Percentiles rank a stretch among this genome's conserved stretches.
These are phyloP conservation scores for Hypsizygus marmoreus DNA, from an alignment of 768 basidiomycete species.

Conservation along the genomic window DNA sequence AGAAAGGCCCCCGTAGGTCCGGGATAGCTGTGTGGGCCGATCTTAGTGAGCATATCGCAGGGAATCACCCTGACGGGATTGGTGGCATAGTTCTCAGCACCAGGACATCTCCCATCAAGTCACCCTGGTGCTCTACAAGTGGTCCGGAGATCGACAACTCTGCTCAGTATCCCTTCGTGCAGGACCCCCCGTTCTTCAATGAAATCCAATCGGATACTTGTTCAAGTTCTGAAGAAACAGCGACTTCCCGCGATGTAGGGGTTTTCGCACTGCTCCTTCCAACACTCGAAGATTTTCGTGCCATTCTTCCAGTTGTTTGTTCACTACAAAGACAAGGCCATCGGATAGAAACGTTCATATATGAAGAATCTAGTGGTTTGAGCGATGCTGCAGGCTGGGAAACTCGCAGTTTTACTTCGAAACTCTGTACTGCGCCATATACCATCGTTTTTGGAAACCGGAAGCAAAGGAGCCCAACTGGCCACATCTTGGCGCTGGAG, in stretches of 20 bases:
- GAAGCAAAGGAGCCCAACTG: background rate
- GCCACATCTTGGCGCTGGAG: constrained; percentile 16
- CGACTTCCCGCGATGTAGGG: constrained; percentile 12
- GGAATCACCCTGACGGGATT: constrained; percentile 26
- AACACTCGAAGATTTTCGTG: constrained; percentile 30
- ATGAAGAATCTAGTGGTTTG: constrained; percentile 12
- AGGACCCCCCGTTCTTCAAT: constrained; percentile 4
- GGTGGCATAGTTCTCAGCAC: constrained; percentile 40
- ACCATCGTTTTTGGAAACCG: background rate
- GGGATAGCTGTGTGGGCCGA: constrained; percentile 29
- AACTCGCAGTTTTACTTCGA: constrained; percentile 9
- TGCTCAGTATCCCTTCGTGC: constrained; percentile 1
- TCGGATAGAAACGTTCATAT: constrained; percentile 31
- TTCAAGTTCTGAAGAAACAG: constrained; percentile 7
- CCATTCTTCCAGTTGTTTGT: constrained; percentile 37
- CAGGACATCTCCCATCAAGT: background rate
- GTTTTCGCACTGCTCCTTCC: constrained; percentile 39
- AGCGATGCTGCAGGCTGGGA: constrained; percentile 2
- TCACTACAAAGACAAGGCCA: constrained; percentile 31
- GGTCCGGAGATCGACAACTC: constrained; percentile 7
- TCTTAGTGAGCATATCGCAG: constrained; percentile 27
- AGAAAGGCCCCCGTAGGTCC: constrained; percentile 17
- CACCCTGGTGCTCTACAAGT: constrained; percentile 9
- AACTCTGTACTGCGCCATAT: constrained; percentile 22
- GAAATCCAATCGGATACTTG: too few species aligned